Evolutionary conservation across 1,284 basidiomycete species (phyloP).

Genomic region (Trametes pubescens): DNA sequence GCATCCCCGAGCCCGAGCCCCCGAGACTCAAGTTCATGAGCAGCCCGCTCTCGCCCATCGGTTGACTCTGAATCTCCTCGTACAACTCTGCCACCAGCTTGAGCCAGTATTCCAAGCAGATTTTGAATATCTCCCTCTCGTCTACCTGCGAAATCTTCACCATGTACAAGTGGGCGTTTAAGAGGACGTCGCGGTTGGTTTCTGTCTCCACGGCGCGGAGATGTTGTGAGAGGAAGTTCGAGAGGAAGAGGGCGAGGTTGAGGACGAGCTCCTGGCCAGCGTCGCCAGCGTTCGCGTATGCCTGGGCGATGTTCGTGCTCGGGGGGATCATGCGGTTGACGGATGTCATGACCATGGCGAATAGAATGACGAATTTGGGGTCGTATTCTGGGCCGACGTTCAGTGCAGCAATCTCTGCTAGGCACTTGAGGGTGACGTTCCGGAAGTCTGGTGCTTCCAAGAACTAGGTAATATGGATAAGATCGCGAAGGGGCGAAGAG

Average conservation of each 20-base stretch:
- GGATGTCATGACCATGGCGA: slow-evolving; percentile 98
- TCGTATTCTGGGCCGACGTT: slow-evolving; percentile 99
- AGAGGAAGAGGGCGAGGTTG: slow-evolving; percentile 96
- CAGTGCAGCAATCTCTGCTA: slow-evolving; percentile 96
- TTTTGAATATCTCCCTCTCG: slow-evolving; percentile 99
- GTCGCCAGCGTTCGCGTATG: slow-evolving; percentile 92
- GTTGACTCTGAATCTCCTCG: slow-evolving; percentile 94
- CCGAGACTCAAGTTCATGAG: slow-evolving; percentile 94
- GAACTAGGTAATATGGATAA: slow-evolving; percentile 67
- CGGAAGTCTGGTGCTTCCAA: slow-evolving; percentile 97
- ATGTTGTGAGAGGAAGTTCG: slow-evolving; percentile 95
- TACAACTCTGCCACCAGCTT: slow-evolving; percentile 99
- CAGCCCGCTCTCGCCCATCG: slow-evolving; percentile 92
- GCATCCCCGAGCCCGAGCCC: slow-evolving; percentile 68
- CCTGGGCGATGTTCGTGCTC: slow-evolving; percentile 92
- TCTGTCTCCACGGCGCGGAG: slow-evolving; percentile 94
- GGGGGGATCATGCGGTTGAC: slow-evolving; percentile 98
- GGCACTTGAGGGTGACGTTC: slow-evolving; percentile 96
- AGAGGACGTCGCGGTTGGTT: slow-evolving; percentile 90
- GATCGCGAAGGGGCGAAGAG: background rate
- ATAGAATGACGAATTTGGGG: slow-evolving; percentile 96
- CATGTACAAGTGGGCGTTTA: slow-evolving; percentile 98
- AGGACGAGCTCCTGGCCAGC: slow-evolving; percentile 97
- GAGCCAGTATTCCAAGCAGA: slow-evolving; percentile 98
- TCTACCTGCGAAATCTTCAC: slow-evolving; percentile 99